Evolutionary conservation across 106 monocot species (phyloP).

Genomic region (Chionographis japonica): DNA sequence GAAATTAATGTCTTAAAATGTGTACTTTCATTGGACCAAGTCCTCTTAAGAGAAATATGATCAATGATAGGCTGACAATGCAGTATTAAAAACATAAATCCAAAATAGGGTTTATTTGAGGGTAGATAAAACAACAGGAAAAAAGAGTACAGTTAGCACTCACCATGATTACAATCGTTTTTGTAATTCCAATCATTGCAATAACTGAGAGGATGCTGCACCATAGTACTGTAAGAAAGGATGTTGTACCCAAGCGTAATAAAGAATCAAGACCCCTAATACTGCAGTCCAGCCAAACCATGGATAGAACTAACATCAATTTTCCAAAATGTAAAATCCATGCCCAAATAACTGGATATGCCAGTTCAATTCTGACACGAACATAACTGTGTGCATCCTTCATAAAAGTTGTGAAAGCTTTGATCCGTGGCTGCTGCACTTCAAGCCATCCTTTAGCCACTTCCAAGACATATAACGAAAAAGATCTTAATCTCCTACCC

Average conservation of each 20-base stretch:
- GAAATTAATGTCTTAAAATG: too few relatives aligned
- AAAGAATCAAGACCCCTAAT: constrained; percentile 82
- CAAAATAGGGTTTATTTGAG: neutral
- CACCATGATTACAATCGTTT: constrained; percentile 63
- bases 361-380: constrained; percentile 28
- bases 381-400: constrained; percentile 25
- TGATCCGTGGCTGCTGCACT: constrained; percentile 56
- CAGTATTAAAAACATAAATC: too few relatives aligned
- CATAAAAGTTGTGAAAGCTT: constrained; percentile 17
- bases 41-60: too few relatives aligned
- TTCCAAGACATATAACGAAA: constrained; percentile 30
- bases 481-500: constrained; percentile 25
- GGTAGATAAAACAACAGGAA: neutral
- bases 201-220: constrained; percentile 63
- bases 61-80: neutral
- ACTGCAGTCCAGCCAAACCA: constrained; percentile 74
- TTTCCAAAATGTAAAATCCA: constrained; percentile 59
- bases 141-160: constrained; percentile 7
- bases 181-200: constrained; percentile 77
- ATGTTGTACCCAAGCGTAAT: constrained; percentile 70
- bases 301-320: constrained; percentile 47
- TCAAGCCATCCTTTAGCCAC: constrained; percentile 45
- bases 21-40: too few relatives aligned
- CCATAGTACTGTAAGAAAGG: constrained; percentile 77
- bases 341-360: constrained; percentile 46